phyloP scores from a whole-genome alignment of 2,329 filamentous ascomycete species.

The Aplosporella prunicola region DNA sequence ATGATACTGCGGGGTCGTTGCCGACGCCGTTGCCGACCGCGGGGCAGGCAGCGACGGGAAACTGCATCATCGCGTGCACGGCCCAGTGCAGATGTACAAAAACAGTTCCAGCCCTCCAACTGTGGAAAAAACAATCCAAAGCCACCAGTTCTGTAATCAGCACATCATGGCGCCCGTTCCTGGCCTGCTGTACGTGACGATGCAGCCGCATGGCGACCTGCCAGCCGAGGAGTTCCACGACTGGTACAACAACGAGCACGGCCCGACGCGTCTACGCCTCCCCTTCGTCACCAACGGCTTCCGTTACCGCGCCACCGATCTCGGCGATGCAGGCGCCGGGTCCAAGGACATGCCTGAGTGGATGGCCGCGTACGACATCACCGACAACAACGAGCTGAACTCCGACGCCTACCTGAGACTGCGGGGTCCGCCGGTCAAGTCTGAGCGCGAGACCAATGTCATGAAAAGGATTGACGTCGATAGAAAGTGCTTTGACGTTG shows the following conservation, averaged over 20 bases:
- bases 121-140: no score
- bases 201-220: constrained; percentile 64
- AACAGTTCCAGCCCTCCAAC: no score
- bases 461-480: constrained; percentile 60
- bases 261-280: constrained; percentile 67
- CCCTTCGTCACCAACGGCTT: constrained; percentile 69
- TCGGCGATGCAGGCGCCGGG: constrained; percentile 23
- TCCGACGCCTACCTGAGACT: constrained; percentile 60
- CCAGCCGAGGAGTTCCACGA: constrained; percentile 68
- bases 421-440: constrained; percentile 48
- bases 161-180: constrained; percentile 37
- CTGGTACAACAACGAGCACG: constrained; percentile 93
- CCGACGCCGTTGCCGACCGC: constrained; percentile 7
- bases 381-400: constrained; percentile 60
- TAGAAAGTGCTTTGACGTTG: constrained; percentile 60
- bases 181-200: constrained; percentile 76
- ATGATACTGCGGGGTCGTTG: no score
- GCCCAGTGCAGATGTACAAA: no score
- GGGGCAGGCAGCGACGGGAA: constrained; percentile 6
- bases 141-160: no score
- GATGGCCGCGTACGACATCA: constrained; percentile 75
- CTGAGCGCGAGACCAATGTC: constrained; percentile 49
- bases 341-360: constrained; percentile 51
- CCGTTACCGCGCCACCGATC: constrained; percentile 63
- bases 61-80: no score